Conservation (phyloP, 1,284 basidiomycete species). For the Volvariella surrecta region DNA sequence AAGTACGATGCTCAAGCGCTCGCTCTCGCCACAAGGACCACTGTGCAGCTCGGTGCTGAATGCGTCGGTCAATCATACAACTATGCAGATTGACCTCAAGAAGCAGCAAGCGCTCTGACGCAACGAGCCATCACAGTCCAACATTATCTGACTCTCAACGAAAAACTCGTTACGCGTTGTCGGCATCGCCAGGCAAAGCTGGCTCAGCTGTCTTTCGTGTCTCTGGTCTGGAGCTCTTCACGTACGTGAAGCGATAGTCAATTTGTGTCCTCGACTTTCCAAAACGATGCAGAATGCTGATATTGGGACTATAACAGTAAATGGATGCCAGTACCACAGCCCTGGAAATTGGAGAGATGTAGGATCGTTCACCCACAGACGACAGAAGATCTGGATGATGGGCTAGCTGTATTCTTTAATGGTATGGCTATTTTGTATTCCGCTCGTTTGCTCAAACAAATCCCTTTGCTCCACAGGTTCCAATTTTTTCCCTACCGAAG, state of each 20-base stretch:
- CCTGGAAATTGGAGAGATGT: conserved; percentile 67
- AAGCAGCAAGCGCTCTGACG: too few relatives aligned
- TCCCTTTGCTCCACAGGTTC: too few relatives aligned
- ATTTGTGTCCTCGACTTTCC: conserved; percentile 4
- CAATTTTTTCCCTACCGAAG: conserved; percentile 75
- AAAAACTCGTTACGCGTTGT: conserved; percentile 78
- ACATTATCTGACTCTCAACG: conserved; percentile 48
- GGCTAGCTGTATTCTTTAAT: conserved; percentile 74
- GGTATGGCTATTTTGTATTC: too few relatives aligned
- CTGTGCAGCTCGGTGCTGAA: too few relatives aligned
- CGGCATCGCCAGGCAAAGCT: conserved; percentile 76
- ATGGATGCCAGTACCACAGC: too few relatives aligned
- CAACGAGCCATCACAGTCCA: too few relatives aligned
- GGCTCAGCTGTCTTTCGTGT: conserved; percentile 78
- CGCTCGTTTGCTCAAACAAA: too few relatives aligned
- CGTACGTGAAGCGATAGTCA: conserved; percentile 55
- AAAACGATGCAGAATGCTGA: conserved; percentile 8
- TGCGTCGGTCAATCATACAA: too few relatives aligned
- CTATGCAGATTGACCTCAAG: too few relatives aligned
- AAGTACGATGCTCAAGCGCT: too few relatives aligned
- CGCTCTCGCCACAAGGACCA: too few relatives aligned
- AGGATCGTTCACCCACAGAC: conserved; percentile 57
- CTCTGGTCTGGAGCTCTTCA: conserved; percentile 63
- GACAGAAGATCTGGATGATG: conserved; percentile 67
- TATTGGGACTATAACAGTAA: too few relatives aligned